Conservation (phyloP, 169 alveolate species). For the Plasmodium sp. region DNA sequence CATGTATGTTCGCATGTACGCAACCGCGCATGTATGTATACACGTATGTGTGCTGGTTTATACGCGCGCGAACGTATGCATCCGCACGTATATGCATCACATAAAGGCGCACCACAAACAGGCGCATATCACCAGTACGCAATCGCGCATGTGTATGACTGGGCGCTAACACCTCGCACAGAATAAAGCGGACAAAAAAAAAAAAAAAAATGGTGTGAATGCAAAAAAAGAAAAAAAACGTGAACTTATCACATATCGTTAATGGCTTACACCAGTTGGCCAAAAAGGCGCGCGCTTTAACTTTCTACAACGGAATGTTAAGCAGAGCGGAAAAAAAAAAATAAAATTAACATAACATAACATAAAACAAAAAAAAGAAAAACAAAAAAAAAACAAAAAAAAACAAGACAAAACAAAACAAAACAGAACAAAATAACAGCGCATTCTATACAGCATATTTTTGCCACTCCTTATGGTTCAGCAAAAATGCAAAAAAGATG, state of each 20-base stretch:
- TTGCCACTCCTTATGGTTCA: not conserved
- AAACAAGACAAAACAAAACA: not conserved
- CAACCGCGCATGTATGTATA: not conserved
- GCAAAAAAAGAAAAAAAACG: slow-evolving; percentile 1
- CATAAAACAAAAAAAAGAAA: not conserved
- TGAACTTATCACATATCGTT: slow-evolving; percentile 4
- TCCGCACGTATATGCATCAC: not conserved
- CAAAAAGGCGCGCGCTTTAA: slow-evolving; percentile 26
- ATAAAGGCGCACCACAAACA: not conserved
- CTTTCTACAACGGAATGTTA: slow-evolving; percentile 62
- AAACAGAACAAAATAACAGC: slow-evolving; percentile 17
- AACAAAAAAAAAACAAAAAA: not conserved
- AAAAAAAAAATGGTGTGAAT: slow-evolving; percentile 18
- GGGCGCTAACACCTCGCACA: slow-evolving; percentile 20
- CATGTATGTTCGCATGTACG: slow-evolving; percentile 5
- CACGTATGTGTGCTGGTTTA: not conserved
- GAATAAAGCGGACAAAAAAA: slow-evolving; percentile 9
- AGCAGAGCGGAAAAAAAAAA: not conserved
- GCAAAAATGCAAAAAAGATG: slow-evolving; percentile 35
- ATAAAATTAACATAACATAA: not conserved
- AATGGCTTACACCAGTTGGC: slow-evolving; percentile 16
- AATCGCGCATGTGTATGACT: not conserved
- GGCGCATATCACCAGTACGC: not conserved
- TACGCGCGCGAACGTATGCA: not conserved
- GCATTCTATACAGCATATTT: slow-evolving; percentile 15